Evolutionary conservation across 176 grass and related monocot species (phyloP).

Genomic region (Ensete ventricosum): DNA sequence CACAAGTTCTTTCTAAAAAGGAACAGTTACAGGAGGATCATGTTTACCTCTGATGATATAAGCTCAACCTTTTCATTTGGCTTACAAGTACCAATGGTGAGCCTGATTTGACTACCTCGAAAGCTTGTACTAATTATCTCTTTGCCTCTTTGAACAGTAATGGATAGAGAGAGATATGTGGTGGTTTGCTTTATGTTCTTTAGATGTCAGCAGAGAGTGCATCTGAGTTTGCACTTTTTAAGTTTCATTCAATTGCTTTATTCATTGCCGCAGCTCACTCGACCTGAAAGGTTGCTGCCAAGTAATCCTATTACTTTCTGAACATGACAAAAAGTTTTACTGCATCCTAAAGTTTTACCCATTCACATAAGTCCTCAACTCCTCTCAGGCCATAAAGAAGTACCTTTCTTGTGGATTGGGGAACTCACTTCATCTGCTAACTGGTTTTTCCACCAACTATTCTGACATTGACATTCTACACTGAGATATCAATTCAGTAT

Average conservation of each 20-base stretch:
- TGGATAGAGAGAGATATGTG: background rate
- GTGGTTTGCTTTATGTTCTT: background rate
- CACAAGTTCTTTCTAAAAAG: no score
- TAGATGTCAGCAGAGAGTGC: background rate
- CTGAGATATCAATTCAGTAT: no score
- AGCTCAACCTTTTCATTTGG: background rate
- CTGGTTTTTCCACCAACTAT: background rate
- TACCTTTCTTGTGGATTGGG: background rate
- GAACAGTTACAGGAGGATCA: no score
- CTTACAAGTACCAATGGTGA: background rate
- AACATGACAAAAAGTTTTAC: background rate
- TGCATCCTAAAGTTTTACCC: background rate
- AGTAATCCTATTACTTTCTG: constrained; percentile 1
- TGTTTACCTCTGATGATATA: background rate
- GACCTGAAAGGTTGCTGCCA: background rate
- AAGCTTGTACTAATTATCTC: background rate
- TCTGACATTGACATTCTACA: no score
- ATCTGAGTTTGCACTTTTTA: background rate
- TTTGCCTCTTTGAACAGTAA: background rate
- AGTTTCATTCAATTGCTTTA: background rate
- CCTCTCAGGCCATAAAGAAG: background rate
- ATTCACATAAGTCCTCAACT: background rate
- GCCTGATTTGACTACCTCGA: background rate
- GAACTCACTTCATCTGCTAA: background rate
- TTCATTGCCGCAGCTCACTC: background rate